These are phyloP conservation scores for Sarcodon sp. DNA, from an alignment of 768 basidiomycete species.

Conservation along the genomic window DNA sequence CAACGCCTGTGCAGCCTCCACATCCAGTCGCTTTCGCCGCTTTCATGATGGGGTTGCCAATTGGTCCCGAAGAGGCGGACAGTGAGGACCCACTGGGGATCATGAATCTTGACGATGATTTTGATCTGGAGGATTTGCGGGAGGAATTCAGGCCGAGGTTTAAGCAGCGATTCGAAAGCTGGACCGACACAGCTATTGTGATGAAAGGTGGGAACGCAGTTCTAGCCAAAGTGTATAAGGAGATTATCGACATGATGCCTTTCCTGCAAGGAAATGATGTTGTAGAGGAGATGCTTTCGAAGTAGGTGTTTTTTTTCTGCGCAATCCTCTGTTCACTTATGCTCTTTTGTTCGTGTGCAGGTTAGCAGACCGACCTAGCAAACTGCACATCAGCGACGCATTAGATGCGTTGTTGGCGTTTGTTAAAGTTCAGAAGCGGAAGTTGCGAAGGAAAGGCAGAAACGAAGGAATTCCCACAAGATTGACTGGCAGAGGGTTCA, in stretches of 20 bases:
- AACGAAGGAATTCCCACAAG: constrained; percentile 13
- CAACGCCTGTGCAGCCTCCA: constrained; percentile 23
- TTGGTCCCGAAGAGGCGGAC: constrained; percentile 25
- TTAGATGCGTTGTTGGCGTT: constrained; percentile 35
- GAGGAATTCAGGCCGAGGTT: constrained; percentile 50
- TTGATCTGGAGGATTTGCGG: constrained; percentile 44
- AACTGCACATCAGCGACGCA: constrained; percentile 36
- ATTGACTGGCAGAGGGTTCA: too few relatives aligned
- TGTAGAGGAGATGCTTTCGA: constrained; percentile 39
- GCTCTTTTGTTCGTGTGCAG: constrained; percentile 16
- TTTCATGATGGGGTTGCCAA: constrained; percentile 45
- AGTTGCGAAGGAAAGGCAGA: constrained; percentile 3
- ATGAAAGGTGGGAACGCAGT: constrained; percentile 26
- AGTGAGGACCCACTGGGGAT: constrained; percentile 35
- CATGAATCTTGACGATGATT: constrained; percentile 38
- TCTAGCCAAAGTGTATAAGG: constrained; percentile 28
- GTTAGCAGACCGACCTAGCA: constrained; percentile 40
- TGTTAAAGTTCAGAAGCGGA: constrained; percentile 36
- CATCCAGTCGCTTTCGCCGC: constrained; percentile 52
- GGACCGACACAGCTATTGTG: constrained; percentile 27
- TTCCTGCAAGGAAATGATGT: constrained; percentile 38
- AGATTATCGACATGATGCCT: constrained; percentile 41
- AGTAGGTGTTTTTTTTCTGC: constrained; percentile 22
- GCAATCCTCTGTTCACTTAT: neutral
- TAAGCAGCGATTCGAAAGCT: constrained; percentile 44